Base-by-base conservation (phyloP, 129 eudicot genomes). In the Tanacetum coccineum region DNA sequence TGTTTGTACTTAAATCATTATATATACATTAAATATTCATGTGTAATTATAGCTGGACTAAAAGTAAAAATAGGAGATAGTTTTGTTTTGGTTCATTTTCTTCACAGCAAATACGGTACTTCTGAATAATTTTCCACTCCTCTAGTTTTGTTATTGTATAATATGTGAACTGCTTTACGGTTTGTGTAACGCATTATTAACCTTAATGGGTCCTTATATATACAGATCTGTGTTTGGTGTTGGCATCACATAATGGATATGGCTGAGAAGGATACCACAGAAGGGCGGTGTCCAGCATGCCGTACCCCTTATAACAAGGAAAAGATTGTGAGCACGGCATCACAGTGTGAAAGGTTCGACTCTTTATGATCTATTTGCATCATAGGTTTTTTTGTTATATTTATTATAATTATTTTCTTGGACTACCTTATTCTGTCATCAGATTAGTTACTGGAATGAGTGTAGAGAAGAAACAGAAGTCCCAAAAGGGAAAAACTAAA, bases 221-320 rank as follows among this genome's bases (percentile, higher is more conserved):
- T 70, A 25, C 83, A 85, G 91, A 71, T 85, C 6, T 85, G 91
- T 76, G 81, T 85, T 22, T 85, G 91, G 91, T 85, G 91, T 62
- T 85, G 91, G 91, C 91, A 85, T 73, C 91, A 85, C 74, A 73
- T 85, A 56, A 81, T 85, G 80, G 82, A 81, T 39, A 85, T 85
- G 91, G 91, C 91, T 56, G 91, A 81, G 81, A 85, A 82, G 71
- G 87, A 81, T 80, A 76, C 63, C 32, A 66, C 82, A 12, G 91
- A 79, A 65, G 91, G 91, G 19, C 71, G 85, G 55, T 85, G 91
- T 58, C 91, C 91, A 59, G 91, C 91, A 11, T 85, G 91, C 59
- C 85, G 91, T 5, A 79, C 87, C 8, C 85, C 91, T 53, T 85
- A 85, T 67, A 78, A 84, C 68, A 84, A 81, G 79, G 89, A 84